These are phyloP conservation scores for Vachellia collinsii DNA, from an alignment of 306 rosid species.

Conservation along the genomic window DNA sequence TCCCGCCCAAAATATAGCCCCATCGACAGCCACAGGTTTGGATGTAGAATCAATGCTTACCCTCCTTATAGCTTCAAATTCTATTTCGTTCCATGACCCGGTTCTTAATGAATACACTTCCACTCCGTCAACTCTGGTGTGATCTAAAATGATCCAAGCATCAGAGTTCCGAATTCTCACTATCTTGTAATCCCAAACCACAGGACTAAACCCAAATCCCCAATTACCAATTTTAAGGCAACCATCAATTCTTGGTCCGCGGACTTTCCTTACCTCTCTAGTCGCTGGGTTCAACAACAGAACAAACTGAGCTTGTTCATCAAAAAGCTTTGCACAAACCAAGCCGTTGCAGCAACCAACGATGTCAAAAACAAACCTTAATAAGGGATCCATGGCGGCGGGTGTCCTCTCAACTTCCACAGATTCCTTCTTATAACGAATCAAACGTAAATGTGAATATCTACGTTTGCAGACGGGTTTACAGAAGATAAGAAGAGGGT, in stretches of 20 bases:
- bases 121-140: not conserved
- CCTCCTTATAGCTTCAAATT: not conserved
- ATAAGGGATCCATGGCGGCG: not conserved
- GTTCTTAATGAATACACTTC: slow-evolving; percentile 25
- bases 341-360: slow-evolving; percentile 37
- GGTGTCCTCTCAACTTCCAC: not conserved
- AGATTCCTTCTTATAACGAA: not conserved
- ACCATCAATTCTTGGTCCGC: not conserved
- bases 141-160: not conserved
- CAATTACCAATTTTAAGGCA: too few species aligned
- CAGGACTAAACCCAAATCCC: slow-evolving; percentile 33
- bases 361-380: not conserved
- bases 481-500: not conserved
- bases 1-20: not conserved
- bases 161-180: not conserved
- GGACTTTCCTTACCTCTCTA: not conserved
- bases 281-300: slow-evolving; percentile 35
- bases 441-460: not conserved
- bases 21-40: not conserved
- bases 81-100: slow-evolving; percentile 23
- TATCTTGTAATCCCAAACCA: slow-evolving; percentile 32
- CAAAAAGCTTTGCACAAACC: not conserved
- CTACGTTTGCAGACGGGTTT: not conserved
- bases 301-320: not conserved
- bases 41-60: not conserved